These are phyloP conservation scores for Claviceps sp. DNA, from an alignment of 2,329 filamentous ascomycete genomes.

Conservation along the genomic window DNA sequence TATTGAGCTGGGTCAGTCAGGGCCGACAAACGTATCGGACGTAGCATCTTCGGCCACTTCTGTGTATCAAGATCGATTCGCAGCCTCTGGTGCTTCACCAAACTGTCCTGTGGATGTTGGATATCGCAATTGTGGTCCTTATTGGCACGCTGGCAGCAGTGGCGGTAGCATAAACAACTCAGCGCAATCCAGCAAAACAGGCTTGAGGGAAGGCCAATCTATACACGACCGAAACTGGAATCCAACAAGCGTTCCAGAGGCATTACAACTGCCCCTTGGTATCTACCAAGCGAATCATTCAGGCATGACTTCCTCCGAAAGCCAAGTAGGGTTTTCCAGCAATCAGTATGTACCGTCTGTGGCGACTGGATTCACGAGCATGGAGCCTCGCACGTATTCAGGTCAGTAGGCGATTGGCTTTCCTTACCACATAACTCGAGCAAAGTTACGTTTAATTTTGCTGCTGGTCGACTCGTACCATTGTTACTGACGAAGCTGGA, in stretches of 20 bases:
- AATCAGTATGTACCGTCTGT: slow-evolving; percentile 19
- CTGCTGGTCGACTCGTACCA: background rate
- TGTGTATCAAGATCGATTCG: slow-evolving; percentile 39
- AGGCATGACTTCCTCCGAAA: slow-evolving; percentile 30
- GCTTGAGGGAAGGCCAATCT: background rate
- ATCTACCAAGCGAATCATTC: background rate
- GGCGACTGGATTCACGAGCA: slow-evolving; percentile 27
- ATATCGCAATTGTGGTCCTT: background rate
- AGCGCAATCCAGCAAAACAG: background rate
- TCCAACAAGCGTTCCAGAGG: background rate
- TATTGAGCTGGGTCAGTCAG: slow-evolving; percentile 48
- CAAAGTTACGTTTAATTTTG: no score
- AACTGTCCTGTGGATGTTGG: slow-evolving; percentile 28
- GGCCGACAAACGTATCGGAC: slow-evolving; percentile 36
- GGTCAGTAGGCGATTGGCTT: slow-evolving; percentile 24
- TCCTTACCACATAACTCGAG: background rate
- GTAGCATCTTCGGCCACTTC: slow-evolving; percentile 45
- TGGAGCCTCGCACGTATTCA: slow-evolving; percentile 39
- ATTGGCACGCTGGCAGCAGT: slow-evolving; percentile 1
- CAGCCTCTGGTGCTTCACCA: slow-evolving; percentile 37
- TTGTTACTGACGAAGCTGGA: background rate
- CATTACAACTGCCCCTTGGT: background rate
- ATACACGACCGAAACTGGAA: slow-evolving; percentile 1
- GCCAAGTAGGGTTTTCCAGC: slow-evolving; percentile 14
- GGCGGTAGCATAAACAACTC: background rate